These are phyloP conservation scores for Limonium bicolor DNA, from an alignment of 148 eudicot genomes.

Conservation along the genomic window DNA sequence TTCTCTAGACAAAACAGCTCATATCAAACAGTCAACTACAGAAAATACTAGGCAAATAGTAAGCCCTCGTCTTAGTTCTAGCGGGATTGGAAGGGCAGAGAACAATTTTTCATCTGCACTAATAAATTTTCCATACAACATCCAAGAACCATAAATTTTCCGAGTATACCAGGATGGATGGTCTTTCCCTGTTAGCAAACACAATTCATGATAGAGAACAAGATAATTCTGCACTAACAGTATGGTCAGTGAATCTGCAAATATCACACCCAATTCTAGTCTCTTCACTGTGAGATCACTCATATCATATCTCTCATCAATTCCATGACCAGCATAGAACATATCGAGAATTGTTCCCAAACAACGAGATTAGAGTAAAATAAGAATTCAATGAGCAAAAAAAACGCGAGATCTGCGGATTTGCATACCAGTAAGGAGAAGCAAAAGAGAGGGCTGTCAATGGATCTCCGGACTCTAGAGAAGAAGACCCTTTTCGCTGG, in stretches of 20 bases:
- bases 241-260: not conserved
- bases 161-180: not conserved
- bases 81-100: too few species aligned
- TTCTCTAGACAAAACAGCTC: too few species aligned
- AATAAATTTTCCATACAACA: not conserved
- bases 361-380: not conserved
- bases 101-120: not conserved
- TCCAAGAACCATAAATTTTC: not conserved
- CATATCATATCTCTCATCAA: not conserved
- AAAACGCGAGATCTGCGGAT: slow-evolving; percentile 12
- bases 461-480: slow-evolving; percentile 10
- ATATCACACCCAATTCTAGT: not conserved
- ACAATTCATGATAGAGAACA: not conserved
- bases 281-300: slow-evolving; percentile 9
- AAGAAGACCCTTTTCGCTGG: not conserved
- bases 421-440: too few species aligned
- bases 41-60: too few species aligned
- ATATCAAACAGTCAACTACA: too few species aligned
- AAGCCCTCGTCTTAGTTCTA: too few species aligned
- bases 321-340: not conserved
- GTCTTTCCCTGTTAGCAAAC: too few species aligned
- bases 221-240: not conserved
- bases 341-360: not conserved
- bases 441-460: not conserved
- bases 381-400: not conserved